Conservation (phyloP, 257 asterid genomes). For the Pogostemon cablin region DNA sequence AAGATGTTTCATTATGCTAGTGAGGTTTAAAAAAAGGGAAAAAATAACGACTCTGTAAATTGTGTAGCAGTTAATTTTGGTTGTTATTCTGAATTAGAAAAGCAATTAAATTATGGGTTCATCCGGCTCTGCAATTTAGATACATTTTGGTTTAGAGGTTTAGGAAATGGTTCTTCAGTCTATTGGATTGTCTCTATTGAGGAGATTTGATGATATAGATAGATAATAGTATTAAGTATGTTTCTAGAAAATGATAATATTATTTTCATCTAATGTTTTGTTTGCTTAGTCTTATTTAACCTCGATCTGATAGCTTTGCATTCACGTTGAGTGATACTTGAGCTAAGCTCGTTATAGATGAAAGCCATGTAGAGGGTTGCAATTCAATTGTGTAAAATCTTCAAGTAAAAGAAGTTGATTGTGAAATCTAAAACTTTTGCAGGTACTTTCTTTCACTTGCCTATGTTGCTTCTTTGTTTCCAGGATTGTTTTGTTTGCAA, state of each 20-base stretch:
- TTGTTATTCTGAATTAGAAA: background rate
- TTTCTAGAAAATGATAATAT: background rate
- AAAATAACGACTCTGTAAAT: background rate
- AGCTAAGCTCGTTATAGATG: conserved; percentile 16
- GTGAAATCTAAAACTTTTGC: conserved; percentile 49
- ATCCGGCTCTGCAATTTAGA: background rate
- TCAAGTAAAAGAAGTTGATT: conserved; percentile 43
- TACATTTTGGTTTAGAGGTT: background rate
- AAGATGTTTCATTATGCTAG: background rate
- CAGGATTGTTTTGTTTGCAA: conserved; percentile 56
- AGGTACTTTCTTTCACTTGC: conserved; percentile 97
- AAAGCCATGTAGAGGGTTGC: conserved; percentile 7
- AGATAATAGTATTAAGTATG: background rate
- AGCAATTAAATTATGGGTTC: background rate
- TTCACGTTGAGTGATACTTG: conserved; percentile 10
- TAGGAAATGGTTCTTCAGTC: conserved; percentile 7
- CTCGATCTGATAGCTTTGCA: background rate
- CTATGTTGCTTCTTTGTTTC: conserved; percentile 90
- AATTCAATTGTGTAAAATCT: background rate
- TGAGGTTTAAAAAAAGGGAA: background rate
- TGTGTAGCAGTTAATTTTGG: background rate
- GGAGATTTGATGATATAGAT: conserved; percentile 6
- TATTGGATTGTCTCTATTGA: background rate
- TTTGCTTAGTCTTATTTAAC: background rate
- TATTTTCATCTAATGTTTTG: background rate